Conservation (phyloP, 495 filamentous ascomycete species). For the Penicillium fimorum region DNA sequence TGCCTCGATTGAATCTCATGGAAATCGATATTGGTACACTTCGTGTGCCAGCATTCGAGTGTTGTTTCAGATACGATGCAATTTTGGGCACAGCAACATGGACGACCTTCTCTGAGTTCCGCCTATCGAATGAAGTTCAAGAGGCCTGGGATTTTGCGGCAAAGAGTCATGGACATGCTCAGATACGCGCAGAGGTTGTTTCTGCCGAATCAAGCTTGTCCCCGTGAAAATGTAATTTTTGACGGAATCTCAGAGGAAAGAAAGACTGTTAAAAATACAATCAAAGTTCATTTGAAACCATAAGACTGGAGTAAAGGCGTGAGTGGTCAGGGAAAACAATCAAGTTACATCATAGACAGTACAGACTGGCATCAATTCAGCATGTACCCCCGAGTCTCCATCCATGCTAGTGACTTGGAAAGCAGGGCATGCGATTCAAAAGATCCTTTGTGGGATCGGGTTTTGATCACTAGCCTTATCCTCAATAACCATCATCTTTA, state of each 20-base stretch:
- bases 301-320: too few relatives aligned
- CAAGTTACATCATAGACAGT: too few relatives aligned
- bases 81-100: background rate
- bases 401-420: background rate
- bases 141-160: background rate
- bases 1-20: background rate
- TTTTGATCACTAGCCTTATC: background rate
- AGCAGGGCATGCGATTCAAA: background rate
- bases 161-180: background rate
- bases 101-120: background rate
- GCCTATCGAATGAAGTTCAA: background rate
- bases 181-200: background rate
- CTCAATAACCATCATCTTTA: background rate
- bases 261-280: background rate
- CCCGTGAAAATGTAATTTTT: background rate
- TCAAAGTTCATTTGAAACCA: background rate
- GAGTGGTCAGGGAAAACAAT: too few relatives aligned
- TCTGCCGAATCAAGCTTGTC: background rate
- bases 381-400: background rate
- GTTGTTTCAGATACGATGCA: background rate
- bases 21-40: background rate
- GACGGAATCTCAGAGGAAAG: background rate
- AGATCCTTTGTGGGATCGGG: background rate
- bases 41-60: rapidly evolving
- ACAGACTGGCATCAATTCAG: too few relatives aligned